These are phyloP conservation scores for Breynia disticha DNA, from an alignment of 441 rosid species.

Conservation along the genomic window DNA sequence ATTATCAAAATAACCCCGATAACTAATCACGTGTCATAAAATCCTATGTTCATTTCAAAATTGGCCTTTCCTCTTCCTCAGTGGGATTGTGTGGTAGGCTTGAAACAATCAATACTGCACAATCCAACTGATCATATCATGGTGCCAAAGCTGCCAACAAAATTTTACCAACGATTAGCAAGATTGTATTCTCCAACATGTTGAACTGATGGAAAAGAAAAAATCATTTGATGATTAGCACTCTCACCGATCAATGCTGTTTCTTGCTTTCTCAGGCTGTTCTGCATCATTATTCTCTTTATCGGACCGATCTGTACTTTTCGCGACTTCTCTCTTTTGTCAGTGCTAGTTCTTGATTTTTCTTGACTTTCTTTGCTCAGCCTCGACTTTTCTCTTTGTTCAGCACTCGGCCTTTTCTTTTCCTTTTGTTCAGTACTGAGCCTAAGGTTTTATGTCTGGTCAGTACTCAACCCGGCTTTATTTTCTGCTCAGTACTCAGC, in stretches of 20 bases:
- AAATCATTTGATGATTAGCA: no score
- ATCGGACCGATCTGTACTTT: conserved; percentile 29
- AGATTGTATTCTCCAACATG: not conserved
- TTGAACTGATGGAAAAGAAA: not conserved
- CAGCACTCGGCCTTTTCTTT: conserved; percentile 36
- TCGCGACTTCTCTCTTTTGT: conserved; percentile 43
- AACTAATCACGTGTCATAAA: conserved; percentile 15
- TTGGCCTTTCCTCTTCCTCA: conserved; percentile 21
- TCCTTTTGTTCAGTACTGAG: conserved; percentile 41
- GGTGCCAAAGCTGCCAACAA: conserved; percentile 55
- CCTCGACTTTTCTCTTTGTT: conserved; percentile 48
- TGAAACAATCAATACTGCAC: conserved; percentile 90
- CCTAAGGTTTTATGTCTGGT: no score
- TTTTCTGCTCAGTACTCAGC: conserved; percentile 33
- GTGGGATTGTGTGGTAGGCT: conserved; percentile 50
- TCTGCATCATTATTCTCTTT: conserved; percentile 26
- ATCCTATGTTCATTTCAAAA: conserved; percentile 11
- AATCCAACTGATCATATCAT: conserved; percentile 82
- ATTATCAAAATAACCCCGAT: conserved; percentile 17
- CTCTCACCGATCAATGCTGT: conserved; percentile 66
- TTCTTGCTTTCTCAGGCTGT: conserved; percentile 52
- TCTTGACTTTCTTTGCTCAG: conserved; percentile 44
- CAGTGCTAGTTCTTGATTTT: conserved; percentile 42
- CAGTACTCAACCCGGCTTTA: no score
- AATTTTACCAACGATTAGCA: conserved; percentile 5